These are phyloP conservation scores for Seminavis robusta DNA, from an alignment of 108 stramenopile genomes.

Conservation along the genomic window DNA sequence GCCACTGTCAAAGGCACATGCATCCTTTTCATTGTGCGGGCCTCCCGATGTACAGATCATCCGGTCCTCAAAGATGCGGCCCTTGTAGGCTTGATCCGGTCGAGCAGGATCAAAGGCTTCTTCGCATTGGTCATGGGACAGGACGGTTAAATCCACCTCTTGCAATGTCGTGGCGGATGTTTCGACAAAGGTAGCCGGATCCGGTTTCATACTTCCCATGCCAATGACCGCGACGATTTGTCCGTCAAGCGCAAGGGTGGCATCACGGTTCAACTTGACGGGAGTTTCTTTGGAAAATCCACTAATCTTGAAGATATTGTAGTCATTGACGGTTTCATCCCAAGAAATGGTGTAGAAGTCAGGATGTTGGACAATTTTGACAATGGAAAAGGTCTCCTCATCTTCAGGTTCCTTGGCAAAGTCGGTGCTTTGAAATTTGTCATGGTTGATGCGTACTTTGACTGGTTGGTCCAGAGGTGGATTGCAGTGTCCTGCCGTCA, in stretches of 20 bases:
- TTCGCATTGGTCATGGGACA: neutral
- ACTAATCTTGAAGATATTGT: constrained; percentile 15
- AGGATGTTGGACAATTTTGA: constrained; percentile 8
- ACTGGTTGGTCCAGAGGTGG: neutral
- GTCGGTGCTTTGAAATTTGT: neutral
- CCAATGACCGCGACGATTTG: constrained; percentile 12
- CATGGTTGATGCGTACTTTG: neutral
- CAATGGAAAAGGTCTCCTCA: constrained; percentile 8
- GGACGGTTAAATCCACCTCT: neutral
- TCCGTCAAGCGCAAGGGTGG: neutral
- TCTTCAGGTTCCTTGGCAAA: neutral
- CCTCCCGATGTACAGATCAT: constrained; percentile 6
- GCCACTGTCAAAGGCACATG: constrained; percentile 34
- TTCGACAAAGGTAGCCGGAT: constrained; percentile 1
- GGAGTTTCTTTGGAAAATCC: constrained; percentile 7
- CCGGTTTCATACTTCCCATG: constrained; percentile 12
- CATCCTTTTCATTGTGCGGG: constrained; percentile 10
- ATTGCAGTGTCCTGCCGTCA: constrained; percentile 50
- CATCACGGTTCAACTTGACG: constrained; percentile 7
- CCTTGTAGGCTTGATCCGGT: neutral
- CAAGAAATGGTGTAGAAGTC: constrained; percentile 4
- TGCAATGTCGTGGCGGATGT: neutral
- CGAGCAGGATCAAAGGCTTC: neutral
- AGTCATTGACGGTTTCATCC: constrained; percentile 16
- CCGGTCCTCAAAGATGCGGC: neutral